Percentiles rank a stretch among this genome's conserved stretches.
Conservation (phyloP, 495 filamentous ascomycete genomes). For the Filosporella fistucella region DNA sequence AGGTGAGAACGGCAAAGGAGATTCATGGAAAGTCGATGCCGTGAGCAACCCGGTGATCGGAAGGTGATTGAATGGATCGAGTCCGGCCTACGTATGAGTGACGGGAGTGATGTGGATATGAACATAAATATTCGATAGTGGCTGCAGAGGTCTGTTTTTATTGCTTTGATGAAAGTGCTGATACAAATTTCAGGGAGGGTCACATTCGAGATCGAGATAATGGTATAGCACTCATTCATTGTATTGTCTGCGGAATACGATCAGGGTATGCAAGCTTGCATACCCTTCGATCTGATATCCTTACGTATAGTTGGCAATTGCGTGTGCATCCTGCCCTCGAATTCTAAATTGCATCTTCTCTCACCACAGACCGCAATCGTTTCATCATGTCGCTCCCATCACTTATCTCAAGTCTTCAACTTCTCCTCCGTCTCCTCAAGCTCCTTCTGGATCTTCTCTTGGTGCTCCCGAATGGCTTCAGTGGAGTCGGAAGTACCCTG, state of each 20-base stretch:
- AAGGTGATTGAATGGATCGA: too few relatives aligned
- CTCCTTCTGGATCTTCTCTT: not conserved
- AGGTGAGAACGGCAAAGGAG: slow-evolving; percentile 39
- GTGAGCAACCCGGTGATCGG: slow-evolving; percentile 6
- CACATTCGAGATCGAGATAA: not conserved
- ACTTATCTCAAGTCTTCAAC: too few relatives aligned
- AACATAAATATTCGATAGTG: not conserved
- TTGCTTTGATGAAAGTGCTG: too few relatives aligned
- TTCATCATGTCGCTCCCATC: too few relatives aligned
- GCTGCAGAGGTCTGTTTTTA: not conserved
- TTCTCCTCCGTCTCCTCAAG: not conserved
- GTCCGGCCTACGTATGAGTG: too few relatives aligned
- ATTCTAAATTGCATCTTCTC: not conserved
- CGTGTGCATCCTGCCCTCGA: not conserved
- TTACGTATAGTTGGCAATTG: not conserved
- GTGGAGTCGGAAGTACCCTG: not conserved
- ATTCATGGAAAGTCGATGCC: slow-evolving; percentile 21
- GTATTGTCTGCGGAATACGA: not conserved
- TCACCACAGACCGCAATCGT: not conserved
- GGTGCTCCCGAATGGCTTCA: not conserved
- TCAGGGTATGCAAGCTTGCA: not conserved
- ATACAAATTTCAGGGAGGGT: not conserved
- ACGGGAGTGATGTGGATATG: not conserved
- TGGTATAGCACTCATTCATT: not conserved
- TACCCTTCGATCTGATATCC: not conserved